Percentiles rank a stretch among this genome's conserved stretches.
Conservation (phyloP, 352 stramenopile genomes). For the Thalassiosira ordinaria region DNA sequence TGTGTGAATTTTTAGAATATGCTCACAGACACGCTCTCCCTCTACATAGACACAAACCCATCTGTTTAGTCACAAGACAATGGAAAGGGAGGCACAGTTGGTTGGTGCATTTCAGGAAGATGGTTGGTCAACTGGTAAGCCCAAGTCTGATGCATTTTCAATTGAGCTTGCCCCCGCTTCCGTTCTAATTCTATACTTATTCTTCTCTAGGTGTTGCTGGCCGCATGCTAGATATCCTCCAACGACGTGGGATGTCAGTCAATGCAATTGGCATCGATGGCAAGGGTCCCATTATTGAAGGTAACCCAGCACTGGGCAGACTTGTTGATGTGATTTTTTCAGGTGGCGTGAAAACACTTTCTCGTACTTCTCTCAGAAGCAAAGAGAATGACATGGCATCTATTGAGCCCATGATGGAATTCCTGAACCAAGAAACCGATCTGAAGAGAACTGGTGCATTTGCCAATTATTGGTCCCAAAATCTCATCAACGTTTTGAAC, state of each 20-base stretch:
- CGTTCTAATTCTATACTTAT: not conserved
- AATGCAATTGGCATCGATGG: constrained; percentile 35
- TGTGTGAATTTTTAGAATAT: not conserved
- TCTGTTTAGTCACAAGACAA: constrained; percentile 43
- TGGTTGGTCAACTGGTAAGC: constrained; percentile 33
- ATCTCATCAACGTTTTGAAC: constrained; percentile 44
- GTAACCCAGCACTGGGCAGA: constrained; percentile 30
- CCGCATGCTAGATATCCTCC: constrained; percentile 51
- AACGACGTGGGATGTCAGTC: constrained; percentile 29
- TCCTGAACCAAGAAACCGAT: constrained; percentile 33
- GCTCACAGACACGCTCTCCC: constrained; percentile 35
- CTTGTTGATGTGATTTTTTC: constrained; percentile 47
- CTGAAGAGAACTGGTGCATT: constrained; percentile 39
- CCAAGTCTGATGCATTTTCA: not conserved
- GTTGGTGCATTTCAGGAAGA: constrained; percentile 47
- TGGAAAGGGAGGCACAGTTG: constrained; percentile 31
- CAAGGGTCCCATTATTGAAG: constrained; percentile 36
- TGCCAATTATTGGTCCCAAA: constrained; percentile 52
- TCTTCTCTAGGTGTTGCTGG: constrained; percentile 41
- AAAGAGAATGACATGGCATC: constrained; percentile 13
- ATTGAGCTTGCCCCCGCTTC: not conserved
- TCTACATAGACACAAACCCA: constrained; percentile 44
- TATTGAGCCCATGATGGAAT: constrained; percentile 29
- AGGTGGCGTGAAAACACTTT: constrained; percentile 29
- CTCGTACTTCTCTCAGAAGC: constrained; percentile 10